A percentile compares a stretch with the other conserved stretches of the same genome.
Evolutionary conservation across 2,329 filamentous ascomycete genomes (phyloP).

Genomic region (Aspergillus brunneoviolaceus): DNA sequence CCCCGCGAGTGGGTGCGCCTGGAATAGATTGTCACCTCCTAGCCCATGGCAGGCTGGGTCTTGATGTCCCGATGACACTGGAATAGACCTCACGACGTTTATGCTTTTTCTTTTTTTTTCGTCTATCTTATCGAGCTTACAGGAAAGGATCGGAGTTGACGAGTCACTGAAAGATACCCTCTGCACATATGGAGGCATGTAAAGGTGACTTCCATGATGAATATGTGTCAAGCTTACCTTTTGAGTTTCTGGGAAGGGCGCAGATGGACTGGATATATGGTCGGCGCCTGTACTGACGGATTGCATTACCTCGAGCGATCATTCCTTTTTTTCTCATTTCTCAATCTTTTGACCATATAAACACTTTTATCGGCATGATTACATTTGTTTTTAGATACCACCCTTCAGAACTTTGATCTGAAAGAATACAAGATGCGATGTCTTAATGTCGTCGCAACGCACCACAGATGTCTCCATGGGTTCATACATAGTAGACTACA

Average conservation of each 20-base stretch:
- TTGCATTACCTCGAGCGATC: not conserved
- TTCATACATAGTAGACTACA: not conserved
- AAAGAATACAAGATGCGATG: not conserved
- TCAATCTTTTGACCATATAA: not conserved
- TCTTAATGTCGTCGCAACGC: not conserved
- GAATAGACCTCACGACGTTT: not conserved
- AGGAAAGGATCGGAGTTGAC: slow-evolving; percentile 1
- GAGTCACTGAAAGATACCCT: not conserved
- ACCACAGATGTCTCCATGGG: not conserved
- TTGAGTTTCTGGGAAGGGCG: not conserved
- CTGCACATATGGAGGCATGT: not conserved
- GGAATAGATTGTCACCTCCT: slow-evolving; percentile 27
- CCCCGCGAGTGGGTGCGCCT: slow-evolving; percentile 54
- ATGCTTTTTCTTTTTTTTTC: slow-evolving; percentile 1
- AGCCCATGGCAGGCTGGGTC: not conserved
- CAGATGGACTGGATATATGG: not conserved
- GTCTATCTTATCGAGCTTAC: not conserved
- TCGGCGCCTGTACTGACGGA: not conserved
- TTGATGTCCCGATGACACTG: not conserved
- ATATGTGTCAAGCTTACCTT: not conserved
- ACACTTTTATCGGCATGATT: not conserved
- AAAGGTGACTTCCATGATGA: not conserved
- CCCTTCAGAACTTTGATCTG: not conserved
- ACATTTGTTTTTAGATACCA: slow-evolving; percentile 5
- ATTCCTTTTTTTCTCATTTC: not conserved